These are phyloP conservation scores for Parathielavia appendiculata DNA, from an alignment of 495 filamentous ascomycete genomes.

Conservation along the genomic window DNA sequence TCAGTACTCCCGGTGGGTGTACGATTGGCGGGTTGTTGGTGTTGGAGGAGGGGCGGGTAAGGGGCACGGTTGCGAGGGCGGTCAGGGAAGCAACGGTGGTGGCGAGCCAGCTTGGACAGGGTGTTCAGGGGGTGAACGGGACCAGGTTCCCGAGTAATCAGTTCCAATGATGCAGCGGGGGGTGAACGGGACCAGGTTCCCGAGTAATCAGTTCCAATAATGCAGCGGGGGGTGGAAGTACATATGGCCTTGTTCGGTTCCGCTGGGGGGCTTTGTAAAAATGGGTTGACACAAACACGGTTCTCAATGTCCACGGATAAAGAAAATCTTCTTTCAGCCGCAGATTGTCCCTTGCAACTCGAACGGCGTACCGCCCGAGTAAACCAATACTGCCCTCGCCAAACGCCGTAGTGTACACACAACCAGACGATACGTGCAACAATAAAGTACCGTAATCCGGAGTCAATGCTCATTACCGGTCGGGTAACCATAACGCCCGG, in stretches of 20 bases:
- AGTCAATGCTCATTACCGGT: neutral
- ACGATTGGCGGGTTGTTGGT: conserved; percentile 73
- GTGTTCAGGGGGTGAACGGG: conserved; percentile 44
- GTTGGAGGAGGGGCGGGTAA: conserved; percentile 68
- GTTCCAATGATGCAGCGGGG: conserved; percentile 14
- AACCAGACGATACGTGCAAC: conserved; percentile 3
- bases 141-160: conserved; percentile 27
- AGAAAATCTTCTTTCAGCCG: too few relatives aligned
- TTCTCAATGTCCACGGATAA: neutral
- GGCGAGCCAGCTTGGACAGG: conserved; percentile 64
- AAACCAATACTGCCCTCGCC: neutral
- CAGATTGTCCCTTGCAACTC: neutral
- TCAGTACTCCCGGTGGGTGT: conserved; percentile 74
- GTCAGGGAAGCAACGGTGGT: conserved; percentile 75
- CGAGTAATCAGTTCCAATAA: conserved; percentile 15
- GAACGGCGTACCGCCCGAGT: neutral
- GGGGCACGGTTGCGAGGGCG: conserved; percentile 63
- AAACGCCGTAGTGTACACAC: conserved; percentile 18
- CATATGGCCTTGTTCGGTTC: neutral
- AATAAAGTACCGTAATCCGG: too few relatives aligned
- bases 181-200: conserved; percentile 32
- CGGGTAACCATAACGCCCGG: neutral
- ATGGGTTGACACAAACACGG: neutral
- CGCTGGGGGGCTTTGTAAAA: neutral
- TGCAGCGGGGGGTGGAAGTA: conserved; percentile 11